These are phyloP conservation scores for Ceratonia siliqua DNA, from an alignment of 306 rosid species.

Conservation along the genomic window DNA sequence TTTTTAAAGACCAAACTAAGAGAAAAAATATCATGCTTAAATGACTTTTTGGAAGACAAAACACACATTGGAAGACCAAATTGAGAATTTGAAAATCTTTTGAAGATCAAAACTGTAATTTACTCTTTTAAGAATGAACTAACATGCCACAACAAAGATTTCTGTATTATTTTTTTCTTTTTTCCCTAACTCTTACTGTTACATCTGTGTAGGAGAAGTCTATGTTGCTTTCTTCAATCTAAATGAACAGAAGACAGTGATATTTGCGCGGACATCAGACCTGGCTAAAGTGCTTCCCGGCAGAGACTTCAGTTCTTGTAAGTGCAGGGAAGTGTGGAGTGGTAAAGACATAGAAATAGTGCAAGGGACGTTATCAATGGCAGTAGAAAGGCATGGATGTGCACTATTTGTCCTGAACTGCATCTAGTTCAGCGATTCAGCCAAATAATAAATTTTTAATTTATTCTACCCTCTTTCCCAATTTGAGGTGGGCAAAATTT, in stretches of 20 bases:
- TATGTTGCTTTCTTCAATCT: slow-evolving; percentile 79
- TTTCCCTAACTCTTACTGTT: neutral
- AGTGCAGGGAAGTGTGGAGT: slow-evolving; percentile 68
- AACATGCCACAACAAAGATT: neutral
- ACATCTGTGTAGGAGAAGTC: slow-evolving; percentile 53
- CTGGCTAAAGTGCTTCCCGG: slow-evolving; percentile 50
- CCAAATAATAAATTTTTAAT: neutral
- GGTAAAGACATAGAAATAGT: slow-evolving; percentile 44
- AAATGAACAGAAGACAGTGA: slow-evolving; percentile 39
- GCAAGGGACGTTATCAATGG: slow-evolving; percentile 38
- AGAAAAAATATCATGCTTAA: too few species aligned
- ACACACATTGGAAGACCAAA: too few species aligned
- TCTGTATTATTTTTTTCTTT: too few species aligned
- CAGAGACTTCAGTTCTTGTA: slow-evolving; percentile 42
- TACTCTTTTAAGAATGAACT: too few species aligned
- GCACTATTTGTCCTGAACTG: slow-evolving; percentile 65
- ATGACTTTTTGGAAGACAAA: too few species aligned
- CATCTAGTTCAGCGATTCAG: slow-evolving; percentile 5
- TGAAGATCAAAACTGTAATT: too few species aligned
- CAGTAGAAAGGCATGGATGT: slow-evolving; percentile 58
- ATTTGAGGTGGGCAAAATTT: neutral
- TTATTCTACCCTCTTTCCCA: slow-evolving; percentile 1
- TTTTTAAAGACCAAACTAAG: too few species aligned
- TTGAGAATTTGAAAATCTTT: too few species aligned
- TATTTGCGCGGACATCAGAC: slow-evolving; percentile 51